Evolutionary conservation across 2,329 filamentous ascomycete genomes (phyloP).

Genomic region (Arthrobotrys pseudoclavata): DNA sequence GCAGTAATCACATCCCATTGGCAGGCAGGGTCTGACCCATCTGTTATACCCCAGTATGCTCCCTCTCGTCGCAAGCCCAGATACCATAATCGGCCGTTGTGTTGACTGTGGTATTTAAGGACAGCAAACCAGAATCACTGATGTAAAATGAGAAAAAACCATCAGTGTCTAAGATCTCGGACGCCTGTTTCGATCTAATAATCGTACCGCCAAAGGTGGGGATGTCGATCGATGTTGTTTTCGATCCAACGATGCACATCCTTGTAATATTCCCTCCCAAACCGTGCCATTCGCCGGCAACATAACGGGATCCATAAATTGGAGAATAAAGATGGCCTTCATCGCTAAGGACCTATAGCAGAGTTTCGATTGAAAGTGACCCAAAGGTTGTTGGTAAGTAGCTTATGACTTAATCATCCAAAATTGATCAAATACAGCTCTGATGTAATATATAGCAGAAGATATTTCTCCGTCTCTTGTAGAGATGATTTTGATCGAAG

Average conservation of each 20-base stretch:
- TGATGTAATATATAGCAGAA: background rate
- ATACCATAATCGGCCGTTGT: conserved; percentile 4
- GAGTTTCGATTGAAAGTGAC: background rate
- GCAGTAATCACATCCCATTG: background rate
- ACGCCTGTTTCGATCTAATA: background rate
- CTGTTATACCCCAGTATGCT: conserved; percentile 2
- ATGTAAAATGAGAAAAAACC: conserved; percentile 1
- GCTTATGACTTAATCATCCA: too few species aligned
- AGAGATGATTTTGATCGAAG: conserved; percentile 10
- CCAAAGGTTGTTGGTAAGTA: background rate
- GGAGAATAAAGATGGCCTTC: conserved; percentile 8
- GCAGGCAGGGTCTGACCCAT: background rate
- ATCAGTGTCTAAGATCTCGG: background rate
- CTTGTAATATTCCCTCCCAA: background rate
- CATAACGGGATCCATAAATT: background rate
- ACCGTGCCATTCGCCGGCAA: background rate
- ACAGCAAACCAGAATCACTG: background rate
- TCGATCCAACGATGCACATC: background rate
- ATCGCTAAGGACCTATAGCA: background rate
- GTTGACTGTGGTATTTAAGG: background rate
- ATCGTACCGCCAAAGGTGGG: background rate
- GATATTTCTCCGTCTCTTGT: background rate
- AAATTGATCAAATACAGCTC: background rate
- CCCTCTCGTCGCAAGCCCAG: conserved; percentile 7
- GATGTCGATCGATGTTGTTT: background rate